Base-by-base conservation (phyloP, 2,329 filamentous ascomycete species). In the Cercospora citrullina region DNA sequence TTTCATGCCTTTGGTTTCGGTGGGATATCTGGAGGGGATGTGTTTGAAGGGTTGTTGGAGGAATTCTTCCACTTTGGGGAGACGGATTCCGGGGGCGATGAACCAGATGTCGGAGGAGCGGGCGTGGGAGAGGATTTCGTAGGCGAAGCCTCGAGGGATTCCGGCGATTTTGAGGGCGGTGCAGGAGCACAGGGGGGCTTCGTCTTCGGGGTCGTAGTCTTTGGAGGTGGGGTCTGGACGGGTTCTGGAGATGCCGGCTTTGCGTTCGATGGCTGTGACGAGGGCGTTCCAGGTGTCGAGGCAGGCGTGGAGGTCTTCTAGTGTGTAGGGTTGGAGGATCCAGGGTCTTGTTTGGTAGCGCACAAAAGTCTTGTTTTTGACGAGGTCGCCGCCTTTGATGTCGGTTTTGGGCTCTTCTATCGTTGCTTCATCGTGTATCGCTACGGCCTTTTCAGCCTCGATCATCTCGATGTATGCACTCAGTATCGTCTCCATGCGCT, bases 381-480 rank as follows among this genome's bases (percentile, higher is more conserved):
- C 68, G 51, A 72, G 63, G 21, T 72, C 71, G 33, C 65, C 64
- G 53, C 65, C 63, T 31, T 33, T 66, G 57, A 55, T 64, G 18
- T 48, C 66, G 30, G 42, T 63, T 62, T 63, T 65, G 26, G 65
- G 66, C 39, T 72, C 64, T 31, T 72, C 71, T 8, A 71, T 72
- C 16, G 65, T 67, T 12, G 68, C 68, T 18, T 69, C 68, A n/a
- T 77, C 74, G 53, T 75, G 75, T 7, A 78, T 68, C 1, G 76
- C 76, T 10, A 77, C 69, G 2, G 75, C 75, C 57, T 78, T 78
- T 57, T 76, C 77, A 3, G 73, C 74, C 65, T 78, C 75, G 8
- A 77, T 70, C 75, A 78, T 77, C 51, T 78, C 77, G 55, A 78
- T 73, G 63, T 75, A 78, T 5, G 75, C 74, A 62, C 72, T 76